These are phyloP conservation scores for Globisporangium echinulatum DNA, from an alignment of 352 stramenopile species.

Conservation along the genomic window DNA sequence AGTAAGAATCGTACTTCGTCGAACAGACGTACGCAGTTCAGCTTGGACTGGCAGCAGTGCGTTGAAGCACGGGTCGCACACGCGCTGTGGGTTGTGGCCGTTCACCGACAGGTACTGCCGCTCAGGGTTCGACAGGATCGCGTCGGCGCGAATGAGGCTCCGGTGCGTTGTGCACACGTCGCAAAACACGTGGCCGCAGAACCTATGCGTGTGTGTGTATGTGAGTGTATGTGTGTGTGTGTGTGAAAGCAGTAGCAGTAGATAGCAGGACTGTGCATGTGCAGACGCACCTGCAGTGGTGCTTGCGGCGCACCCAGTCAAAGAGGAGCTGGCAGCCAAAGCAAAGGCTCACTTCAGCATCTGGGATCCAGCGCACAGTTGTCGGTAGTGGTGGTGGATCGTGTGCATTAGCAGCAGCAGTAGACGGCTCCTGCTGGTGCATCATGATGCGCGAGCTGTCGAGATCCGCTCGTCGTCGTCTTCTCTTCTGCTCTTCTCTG, in stretches of 20 bases:
- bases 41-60: slow-evolving; percentile 52
- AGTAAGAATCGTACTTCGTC: not conserved
- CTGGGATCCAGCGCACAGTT: slow-evolving; percentile 80
- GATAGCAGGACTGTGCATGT: not conserved
- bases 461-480: not conserved
- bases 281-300: slow-evolving; percentile 75
- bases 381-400: slow-evolving; percentile 20
- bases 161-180: slow-evolving; percentile 63
- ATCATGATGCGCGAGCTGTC: not conserved
- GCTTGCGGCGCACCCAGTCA: slow-evolving; percentile 85
- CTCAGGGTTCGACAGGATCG: slow-evolving; percentile 67
- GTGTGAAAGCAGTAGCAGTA: slow-evolving; percentile 10
- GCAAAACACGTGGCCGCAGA: slow-evolving; percentile 75
- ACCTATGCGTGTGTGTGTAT: slow-evolving; percentile 19
- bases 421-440: slow-evolving; percentile 3
- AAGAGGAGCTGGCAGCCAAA: slow-evolving; percentile 76
- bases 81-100: slow-evolving; percentile 75
- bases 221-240: not conserved
- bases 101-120: slow-evolving; percentile 76
- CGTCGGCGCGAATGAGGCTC: slow-evolving; percentile 64
- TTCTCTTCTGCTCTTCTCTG: not conserved
- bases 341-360: slow-evolving; percentile 77
- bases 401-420: not conserved
- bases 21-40: slow-evolving; percentile 43
- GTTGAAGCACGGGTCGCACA: slow-evolving; percentile 73